Conservation (phyloP, 1,139 yeast genomes). For the Sugiyamaella sp. region DNA sequence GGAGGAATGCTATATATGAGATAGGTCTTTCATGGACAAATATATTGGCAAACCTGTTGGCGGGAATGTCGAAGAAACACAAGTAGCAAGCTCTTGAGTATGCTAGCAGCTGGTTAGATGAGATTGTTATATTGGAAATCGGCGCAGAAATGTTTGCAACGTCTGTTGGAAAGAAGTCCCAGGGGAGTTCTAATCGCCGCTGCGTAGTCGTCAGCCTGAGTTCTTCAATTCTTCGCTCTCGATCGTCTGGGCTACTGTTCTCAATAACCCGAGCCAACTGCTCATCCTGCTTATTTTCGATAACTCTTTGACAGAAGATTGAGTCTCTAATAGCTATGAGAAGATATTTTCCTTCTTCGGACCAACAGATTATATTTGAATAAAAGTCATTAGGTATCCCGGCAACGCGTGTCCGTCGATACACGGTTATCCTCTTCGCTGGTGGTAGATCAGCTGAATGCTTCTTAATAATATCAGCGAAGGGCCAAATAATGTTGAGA, state of each 20-base stretch:
- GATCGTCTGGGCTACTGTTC: no score
- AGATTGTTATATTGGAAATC: slow-evolving; percentile 11
- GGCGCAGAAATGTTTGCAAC: background rate
- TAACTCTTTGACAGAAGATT: background rate
- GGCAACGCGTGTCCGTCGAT: background rate
- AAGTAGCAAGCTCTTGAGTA: background rate
- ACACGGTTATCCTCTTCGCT: background rate
- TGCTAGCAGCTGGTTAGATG: slow-evolving; percentile 8
- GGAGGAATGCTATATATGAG: slow-evolving; percentile 10
- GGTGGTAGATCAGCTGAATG: background rate
- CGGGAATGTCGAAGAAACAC: background rate
- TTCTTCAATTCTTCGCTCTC: background rate
- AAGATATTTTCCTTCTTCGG: slow-evolving; percentile 4
- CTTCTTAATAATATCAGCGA: background rate
- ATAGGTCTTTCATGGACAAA: slow-evolving; percentile 8
- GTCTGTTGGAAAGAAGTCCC: slow-evolving; percentile 1
- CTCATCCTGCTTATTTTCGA: background rate
- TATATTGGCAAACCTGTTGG: background rate
- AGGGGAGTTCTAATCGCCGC: background rate
- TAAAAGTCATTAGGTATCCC: slow-evolving; percentile 16
- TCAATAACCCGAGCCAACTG: background rate
- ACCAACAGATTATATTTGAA: slow-evolving; percentile 12
- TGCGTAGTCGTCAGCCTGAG: background rate
- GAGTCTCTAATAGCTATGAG: background rate
- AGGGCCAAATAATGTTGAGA: background rate